Percentiles rank a stretch among this genome's conserved stretches.
Evolutionary conservation across 108 stramenopile genomes (phyloP).

Genomic region (Hondaea fermentalgiana): DNA sequence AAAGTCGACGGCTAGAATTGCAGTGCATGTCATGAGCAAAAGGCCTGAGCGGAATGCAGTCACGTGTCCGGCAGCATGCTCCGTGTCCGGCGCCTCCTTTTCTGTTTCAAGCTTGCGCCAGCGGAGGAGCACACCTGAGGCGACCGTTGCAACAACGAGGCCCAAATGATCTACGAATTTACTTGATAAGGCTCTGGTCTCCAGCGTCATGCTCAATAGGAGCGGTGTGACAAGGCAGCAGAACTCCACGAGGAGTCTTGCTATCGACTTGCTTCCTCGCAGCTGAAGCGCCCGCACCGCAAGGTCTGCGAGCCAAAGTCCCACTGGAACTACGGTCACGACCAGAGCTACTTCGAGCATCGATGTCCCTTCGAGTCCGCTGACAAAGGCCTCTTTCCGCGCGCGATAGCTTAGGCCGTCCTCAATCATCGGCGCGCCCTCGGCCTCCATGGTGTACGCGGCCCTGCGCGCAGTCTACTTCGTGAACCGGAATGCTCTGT

Average conservation of each 20-base stretch:
- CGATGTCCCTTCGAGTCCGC: background rate
- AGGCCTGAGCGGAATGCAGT: background rate
- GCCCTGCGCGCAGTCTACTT: no score
- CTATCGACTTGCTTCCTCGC: background rate
- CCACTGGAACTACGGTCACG: background rate
- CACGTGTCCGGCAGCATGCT: background rate
- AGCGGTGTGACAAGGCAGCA: background rate
- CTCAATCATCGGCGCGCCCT: background rate
- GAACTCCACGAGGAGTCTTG: background rate
- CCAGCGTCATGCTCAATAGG: background rate
- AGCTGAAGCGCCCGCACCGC: background rate
- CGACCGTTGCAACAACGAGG: background rate
- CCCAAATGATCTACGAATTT: background rate
- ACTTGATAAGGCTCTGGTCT: no score
- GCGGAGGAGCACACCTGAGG: background rate
- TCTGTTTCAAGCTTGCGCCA: background rate
- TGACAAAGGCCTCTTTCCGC: background rate
- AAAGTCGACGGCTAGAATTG: conserved; percentile 84
- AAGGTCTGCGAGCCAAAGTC: background rate
- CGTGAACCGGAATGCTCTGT: no score
- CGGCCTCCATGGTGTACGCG: no score
- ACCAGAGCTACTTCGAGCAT: background rate
- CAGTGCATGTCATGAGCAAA: conserved; percentile 65
- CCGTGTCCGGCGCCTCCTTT: background rate
- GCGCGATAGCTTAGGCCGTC: background rate